These are phyloP conservation scores for Papiliotrema nemorosa DNA, from an alignment of 1,284 basidiomycete species.

Conservation along the genomic window DNA sequence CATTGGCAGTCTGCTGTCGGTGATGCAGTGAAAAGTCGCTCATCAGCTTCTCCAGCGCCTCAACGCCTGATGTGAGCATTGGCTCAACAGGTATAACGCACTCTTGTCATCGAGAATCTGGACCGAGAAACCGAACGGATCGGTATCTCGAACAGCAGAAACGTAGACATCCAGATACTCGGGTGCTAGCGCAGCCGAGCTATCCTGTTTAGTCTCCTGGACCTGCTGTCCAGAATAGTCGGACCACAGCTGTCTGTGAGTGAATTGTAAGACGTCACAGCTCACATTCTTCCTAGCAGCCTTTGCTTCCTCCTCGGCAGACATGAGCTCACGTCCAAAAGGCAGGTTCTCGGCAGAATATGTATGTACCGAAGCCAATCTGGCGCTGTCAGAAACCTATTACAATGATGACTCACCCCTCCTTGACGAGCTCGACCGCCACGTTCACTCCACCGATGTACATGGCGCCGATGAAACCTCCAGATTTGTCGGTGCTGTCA, in stretches of 20 bases:
- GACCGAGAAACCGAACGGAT: constrained; percentile 80
- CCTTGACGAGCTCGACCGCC: constrained; percentile 74
- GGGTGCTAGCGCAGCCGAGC: constrained; percentile 61
- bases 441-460: constrained; percentile 77
- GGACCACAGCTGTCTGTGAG: constrained; percentile 66
- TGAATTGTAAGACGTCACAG: constrained; percentile 5
- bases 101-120: constrained; percentile 81
- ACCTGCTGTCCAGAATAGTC: constrained; percentile 72
- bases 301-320: constrained; percentile 83
- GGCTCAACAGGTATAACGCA: constrained; percentile 41
- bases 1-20: constrained; percentile 57
- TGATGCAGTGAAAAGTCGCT: constrained; percentile 83
- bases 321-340: constrained; percentile 73
- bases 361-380: constrained; percentile 73
- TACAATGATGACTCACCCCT: constrained; percentile 55
- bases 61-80: constrained; percentile 59
- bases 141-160: constrained; percentile 77
- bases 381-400: constrained; percentile 13
- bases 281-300: constrained; percentile 69
- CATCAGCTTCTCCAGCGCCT: constrained; percentile 89
- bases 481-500: constrained; percentile 85
- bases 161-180: constrained; percentile 90
- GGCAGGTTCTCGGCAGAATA: constrained; percentile 79
- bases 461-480: constrained; percentile 89
- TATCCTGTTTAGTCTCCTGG: constrained; percentile 39